Evolutionary conservation across 1,139 yeast genomes (phyloP).

Genomic region (Hyphopichia pseudoburtonii): DNA sequence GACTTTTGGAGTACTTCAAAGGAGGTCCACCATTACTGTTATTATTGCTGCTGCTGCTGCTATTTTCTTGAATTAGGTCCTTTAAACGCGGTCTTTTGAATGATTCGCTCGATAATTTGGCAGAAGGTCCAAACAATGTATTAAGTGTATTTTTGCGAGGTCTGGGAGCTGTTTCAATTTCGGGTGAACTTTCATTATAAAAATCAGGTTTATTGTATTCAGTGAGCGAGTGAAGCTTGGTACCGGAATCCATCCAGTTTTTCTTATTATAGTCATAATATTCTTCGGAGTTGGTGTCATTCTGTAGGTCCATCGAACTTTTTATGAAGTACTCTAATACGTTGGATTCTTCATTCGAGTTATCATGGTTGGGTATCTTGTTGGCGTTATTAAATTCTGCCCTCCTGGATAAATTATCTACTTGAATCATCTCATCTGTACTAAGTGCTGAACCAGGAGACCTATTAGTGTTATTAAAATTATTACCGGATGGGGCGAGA

Average conservation of each 20-base stretch:
- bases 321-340: constrained; percentile 11
- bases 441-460: too few relatives aligned
- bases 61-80: neutral
- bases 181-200: neutral
- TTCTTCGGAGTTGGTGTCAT: constrained; percentile 7
- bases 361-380: neutral
- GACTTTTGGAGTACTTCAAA: constrained; percentile 11
- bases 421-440: too few relatives aligned
- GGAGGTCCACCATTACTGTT: too few relatives aligned
- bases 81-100: neutral
- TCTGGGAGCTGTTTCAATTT: constrained; percentile 1
- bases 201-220: neutral
- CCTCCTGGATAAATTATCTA: too few relatives aligned
- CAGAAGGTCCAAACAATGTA: constrained; percentile 1
- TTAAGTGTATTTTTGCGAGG: constrained; percentile 3
- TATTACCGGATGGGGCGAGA: too few relatives aligned
- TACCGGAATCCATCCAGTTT: constrained; percentile 22
- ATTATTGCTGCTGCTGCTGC: too few relatives aligned
- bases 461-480: too few relatives aligned
- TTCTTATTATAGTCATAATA: constrained; percentile 11
- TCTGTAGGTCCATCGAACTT: constrained; percentile 7
- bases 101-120: constrained; percentile 1
- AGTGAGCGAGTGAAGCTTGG: constrained; percentile 7
- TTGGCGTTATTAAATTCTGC: too few relatives aligned
- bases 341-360: neutral